Conservation (phyloP, 768 basidiomycete genomes). For the Nidula microcarpa region DNA sequence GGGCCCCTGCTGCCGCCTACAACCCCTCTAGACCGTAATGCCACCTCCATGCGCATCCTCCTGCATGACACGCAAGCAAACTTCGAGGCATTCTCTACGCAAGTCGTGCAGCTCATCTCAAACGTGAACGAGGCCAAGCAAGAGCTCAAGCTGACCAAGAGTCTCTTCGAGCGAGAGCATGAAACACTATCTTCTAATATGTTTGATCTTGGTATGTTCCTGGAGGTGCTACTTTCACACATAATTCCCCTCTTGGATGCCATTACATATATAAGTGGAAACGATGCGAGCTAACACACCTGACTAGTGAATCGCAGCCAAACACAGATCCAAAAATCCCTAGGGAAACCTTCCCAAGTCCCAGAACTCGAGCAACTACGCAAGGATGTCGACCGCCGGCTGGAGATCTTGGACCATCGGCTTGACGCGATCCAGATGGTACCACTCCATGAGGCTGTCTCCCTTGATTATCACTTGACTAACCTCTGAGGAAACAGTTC, state of each 20-base stretch:
- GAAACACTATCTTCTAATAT: conserved; percentile 56
- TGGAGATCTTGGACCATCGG: conserved; percentile 50
- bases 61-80: conserved; percentile 72
- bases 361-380: conserved; percentile 32
- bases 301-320: conserved; percentile 60
- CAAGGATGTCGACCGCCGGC: conserved; percentile 34
- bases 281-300: background rate
- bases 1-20: conserved; percentile 31
- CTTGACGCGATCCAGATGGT: conserved; percentile 56
- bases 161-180: conserved; percentile 56
- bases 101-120: conserved; percentile 48
- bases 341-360: conserved; percentile 57
- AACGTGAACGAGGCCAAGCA: conserved; percentile 48
- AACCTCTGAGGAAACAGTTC: conserved; percentile 24
- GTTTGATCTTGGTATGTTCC: conserved; percentile 48
- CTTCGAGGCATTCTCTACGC: conserved; percentile 62
- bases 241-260: too few relatives aligned
- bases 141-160: conserved; percentile 51
- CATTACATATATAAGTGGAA: background rate
- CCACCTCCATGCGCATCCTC: conserved; percentile 68
- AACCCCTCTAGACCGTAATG: conserved; percentile 59
- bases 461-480: background rate
- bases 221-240: too few relatives aligned
- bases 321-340: conserved; percentile 50
- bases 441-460: conserved; percentile 3